Base-by-base conservation (phyloP, 306 rosid genomes). In the Corylus avellana region DNA sequence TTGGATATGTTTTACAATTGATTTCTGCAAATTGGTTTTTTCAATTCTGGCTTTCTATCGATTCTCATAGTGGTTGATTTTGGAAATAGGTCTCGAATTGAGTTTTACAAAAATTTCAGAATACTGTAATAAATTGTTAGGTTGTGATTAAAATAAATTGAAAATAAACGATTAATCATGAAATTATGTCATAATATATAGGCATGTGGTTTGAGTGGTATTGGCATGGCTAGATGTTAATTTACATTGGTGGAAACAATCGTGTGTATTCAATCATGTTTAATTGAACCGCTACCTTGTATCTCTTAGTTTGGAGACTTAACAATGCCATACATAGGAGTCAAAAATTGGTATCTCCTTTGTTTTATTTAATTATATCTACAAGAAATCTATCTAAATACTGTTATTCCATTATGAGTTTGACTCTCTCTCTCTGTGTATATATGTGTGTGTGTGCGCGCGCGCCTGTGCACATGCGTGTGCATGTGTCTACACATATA, bases 1-100 rank as follows among this genome's bases (percentile, higher is more conserved):
- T 92, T 79, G 84, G 78, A 69, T 56, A 48, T 64, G 11, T 74
- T 51, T 79, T 46, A 47, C 27, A 49, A 25, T 49, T 76, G 48
- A 44, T 29, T 44, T 12, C 27, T 46, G 67, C 25, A 16, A 67
- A 59, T 11, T 61, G 5, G 11, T 17, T 29, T 18, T 11, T 62
- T 64, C 11, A 27, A 13, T 61, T 47, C 25, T 22, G 8, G 69
- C 66, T 20, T 57, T 75, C 51, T 67, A 18, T 17, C 22, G 17
- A 18, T 11, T 16, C 51, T 39, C 44, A 32, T 29, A 0, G 9
- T 32, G 20, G 70, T 13, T 63, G 44, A 62, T 29, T 27, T 62
- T 62, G 39, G 42, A 27, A 62, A 32, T 29, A 62, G 32, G 12
- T 59, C 35, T 59, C 37, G 8, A 59, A 59, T 59, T 59, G 35